phyloP scores from a whole-genome alignment of 2,329 filamentous ascomycete genomes.

The Aspergillus luchuensis region DNA sequence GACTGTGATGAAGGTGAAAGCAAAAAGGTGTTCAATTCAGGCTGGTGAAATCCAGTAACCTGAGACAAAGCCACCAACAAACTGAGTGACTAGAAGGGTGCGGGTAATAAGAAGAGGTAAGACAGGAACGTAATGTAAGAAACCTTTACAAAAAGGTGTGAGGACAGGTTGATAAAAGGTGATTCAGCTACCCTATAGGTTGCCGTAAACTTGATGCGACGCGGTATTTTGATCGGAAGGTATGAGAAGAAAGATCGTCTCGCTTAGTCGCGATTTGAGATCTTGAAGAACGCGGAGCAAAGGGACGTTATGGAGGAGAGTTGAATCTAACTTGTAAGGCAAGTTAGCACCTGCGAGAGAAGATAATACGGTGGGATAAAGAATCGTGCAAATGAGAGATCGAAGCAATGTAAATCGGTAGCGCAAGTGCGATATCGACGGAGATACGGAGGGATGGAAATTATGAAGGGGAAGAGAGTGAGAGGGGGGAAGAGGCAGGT shows the following conservation, averaged over 20 bases:
- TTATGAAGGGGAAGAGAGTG: slow-evolving; percentile 5
- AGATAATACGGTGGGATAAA: too few species aligned
- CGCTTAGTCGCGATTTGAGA: background rate
- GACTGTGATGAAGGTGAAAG: slow-evolving; percentile 7
- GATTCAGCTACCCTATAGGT: background rate
- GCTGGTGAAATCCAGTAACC: background rate
- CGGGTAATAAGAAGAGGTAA: background rate
- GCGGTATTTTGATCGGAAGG: background rate
- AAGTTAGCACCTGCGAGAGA: background rate
- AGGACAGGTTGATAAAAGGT: background rate
- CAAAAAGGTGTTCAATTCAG: background rate
- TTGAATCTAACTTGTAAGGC: background rate
- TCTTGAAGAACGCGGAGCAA: background rate
- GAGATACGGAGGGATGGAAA: slow-evolving; percentile 2
- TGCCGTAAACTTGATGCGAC: too few species aligned
- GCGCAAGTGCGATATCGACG: background rate
- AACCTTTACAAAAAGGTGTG: background rate
- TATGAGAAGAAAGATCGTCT: background rate
- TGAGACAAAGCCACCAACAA: background rate
- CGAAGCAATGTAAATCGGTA: background rate
- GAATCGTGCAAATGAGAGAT: background rate
- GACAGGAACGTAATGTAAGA: background rate
- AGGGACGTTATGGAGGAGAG: background rate
- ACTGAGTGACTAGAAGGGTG: background rate
- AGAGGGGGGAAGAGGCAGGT: slow-evolving; percentile 6